Conservation (phyloP, 2,329 filamentous ascomycete genomes). For the Paracorniculantispora psalliotae region DNA sequence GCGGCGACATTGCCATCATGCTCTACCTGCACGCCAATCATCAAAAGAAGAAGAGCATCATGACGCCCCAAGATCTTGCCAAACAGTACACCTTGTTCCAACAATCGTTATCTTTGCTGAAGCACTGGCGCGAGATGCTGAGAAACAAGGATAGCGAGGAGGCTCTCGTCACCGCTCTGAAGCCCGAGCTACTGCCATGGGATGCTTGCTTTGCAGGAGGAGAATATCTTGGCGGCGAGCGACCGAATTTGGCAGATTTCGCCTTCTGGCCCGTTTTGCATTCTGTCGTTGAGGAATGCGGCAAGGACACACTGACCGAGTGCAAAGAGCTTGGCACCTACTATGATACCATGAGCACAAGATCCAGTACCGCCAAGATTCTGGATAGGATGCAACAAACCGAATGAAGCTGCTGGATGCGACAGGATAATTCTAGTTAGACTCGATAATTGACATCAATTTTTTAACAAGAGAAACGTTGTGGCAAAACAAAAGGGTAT, state of each 20-base stretch:
- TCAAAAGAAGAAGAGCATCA: conserved; percentile 26
- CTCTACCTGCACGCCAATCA: conserved; percentile 56
- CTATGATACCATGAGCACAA: conserved; percentile 27
- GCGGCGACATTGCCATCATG: conserved; percentile 50
- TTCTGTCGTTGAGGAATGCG: conserved; percentile 34
- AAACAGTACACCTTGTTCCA: conserved; percentile 39
- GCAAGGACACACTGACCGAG: conserved; percentile 26
- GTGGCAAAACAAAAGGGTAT: neutral
- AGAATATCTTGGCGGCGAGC: conserved; percentile 42
- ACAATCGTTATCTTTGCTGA: conserved; percentile 25
- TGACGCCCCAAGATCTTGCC: conserved; percentile 28
- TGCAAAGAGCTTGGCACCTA: conserved; percentile 31
- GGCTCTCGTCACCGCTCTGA: conserved; percentile 21
- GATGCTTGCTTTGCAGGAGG: conserved; percentile 28
- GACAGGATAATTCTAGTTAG: neutral
- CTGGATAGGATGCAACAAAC: conserved; percentile 2
- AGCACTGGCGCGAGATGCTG: neutral
- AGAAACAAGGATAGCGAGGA: neutral
- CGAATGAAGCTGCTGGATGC: neutral
- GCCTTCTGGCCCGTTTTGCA: conserved; percentile 53
- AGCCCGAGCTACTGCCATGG: conserved; percentile 36
- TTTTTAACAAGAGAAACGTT: neutral
- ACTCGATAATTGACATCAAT: neutral
- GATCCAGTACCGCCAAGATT: conserved; percentile 21
- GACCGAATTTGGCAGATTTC: conserved; percentile 47